Conservation (phyloP, 805 yeast species). For the Metschnikowia sp. region DNA sequence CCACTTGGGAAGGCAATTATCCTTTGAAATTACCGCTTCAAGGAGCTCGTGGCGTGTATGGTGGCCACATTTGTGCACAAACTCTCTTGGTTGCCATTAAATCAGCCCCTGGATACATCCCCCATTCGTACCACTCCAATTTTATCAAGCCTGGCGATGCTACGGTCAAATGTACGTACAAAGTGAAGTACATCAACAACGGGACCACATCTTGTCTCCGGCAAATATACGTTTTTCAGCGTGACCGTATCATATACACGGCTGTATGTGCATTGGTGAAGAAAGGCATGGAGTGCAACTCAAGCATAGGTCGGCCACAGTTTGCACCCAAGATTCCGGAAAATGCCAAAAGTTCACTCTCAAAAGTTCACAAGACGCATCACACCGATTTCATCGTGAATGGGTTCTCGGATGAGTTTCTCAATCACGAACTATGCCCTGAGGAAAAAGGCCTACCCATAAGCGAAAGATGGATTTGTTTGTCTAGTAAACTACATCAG, state of each 20-base stretch:
- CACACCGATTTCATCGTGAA: constrained; percentile 39
- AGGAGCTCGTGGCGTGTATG: constrained; percentile 65
- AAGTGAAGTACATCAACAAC: constrained; percentile 50
- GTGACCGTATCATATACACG: constrained; percentile 46
- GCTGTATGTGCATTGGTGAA: constrained; percentile 46
- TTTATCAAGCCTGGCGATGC: constrained; percentile 56
- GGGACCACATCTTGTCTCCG: constrained; percentile 53
- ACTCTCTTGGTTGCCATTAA: constrained; percentile 57
- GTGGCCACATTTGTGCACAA: constrained; percentile 68
- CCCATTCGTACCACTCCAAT: constrained; percentile 61
- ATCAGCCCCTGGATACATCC: constrained; percentile 42
- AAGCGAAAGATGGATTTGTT: constrained; percentile 39
- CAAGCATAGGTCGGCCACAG: background rate
- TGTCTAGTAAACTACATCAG: constrained; percentile 34
- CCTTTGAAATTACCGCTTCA: constrained; percentile 34
- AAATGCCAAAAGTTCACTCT: constrained; percentile 10
- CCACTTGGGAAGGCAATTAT: constrained; percentile 29
- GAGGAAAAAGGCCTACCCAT: constrained; percentile 30
- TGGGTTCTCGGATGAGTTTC: constrained; percentile 37
- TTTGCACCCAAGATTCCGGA: no score
- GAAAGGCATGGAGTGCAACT: constrained; percentile 6
- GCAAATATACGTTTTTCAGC: constrained; percentile 54
- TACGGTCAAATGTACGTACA: constrained; percentile 45
- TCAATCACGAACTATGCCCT: constrained; percentile 30
- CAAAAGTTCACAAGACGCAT: constrained; percentile 21